Evolutionary conservation across 2,329 filamentous ascomycete species (phyloP), one percentile per base, ranked within the genome.

Genomic region (Zymoseptoria brevis): DNA sequence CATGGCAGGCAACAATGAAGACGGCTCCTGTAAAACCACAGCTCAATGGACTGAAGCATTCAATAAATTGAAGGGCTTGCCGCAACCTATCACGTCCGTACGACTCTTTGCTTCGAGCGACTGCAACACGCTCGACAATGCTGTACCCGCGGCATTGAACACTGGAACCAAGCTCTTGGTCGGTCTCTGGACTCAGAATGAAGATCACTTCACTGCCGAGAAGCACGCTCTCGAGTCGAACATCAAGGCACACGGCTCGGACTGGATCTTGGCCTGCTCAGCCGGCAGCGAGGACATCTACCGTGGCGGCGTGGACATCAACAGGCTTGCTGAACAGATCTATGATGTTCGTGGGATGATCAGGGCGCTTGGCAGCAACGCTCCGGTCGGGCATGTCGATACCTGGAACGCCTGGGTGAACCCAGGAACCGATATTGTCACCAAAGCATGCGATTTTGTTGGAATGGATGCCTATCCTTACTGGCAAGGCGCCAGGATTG

Each of bases 201-300:
- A 76, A 51, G 72, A 73, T 57, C 82, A 79, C 71, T 87, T 81
- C 71, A 74, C 79, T 64, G 78, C 79, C 55, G 85, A 88, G 78
- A 81, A 87, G 69, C 77, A 68, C 63, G 85, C 85, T 19, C 76
- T 88, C 49, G 75, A 82, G 68, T 74, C 77, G 58, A 85, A 83
- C 19, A 77, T 87, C 57, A 68, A 75, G 62, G 75, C 76, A 67
- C 78, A 82, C 69, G 84, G 84, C 66, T 69, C 78, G 59, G 79
- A 81, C 67, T 83, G 84, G 71, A 78, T 87, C 65, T 80, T 86
- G 50, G 84, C 83, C 60, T 81, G 87, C 67, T 84, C 82, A 60
- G 84, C 88, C 55, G 86, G 86, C 50, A 83, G 80, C 68, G 86
- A 88, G 77, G 84, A 87, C 67, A 76, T 88, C 49, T 88, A 88